Evolutionary conservation across 441 rosid species (phyloP), one percentile per base, ranked within the genome.

Genomic region (Rhodomyrtus psidioides): DNA sequence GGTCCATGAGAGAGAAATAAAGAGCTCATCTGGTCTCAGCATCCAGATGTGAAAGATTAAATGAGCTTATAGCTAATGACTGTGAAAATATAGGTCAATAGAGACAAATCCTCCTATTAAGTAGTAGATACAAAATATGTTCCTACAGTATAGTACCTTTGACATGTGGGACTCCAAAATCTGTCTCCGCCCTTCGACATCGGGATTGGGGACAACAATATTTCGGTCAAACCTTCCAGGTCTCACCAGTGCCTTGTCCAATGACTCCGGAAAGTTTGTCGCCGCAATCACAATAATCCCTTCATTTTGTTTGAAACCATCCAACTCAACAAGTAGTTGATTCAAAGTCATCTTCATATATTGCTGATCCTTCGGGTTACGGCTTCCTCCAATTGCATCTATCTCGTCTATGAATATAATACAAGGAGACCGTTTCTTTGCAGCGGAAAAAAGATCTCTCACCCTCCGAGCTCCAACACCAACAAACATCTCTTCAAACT

Each of bases 381-480:
- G 98, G 83, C 95, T 96, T 86, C 99, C 97, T 62, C 99, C 99
- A 57, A 96, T 95, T 82, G 99, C 99, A 88, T 97, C 99, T 49
- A 97, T 93, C 86, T 97, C 99, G 82, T 97, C 99, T 27, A 97
- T 95, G 60, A 97, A 97, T 53, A 97, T 96, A 59, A 96, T 96
- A 88, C 99, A 97, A 26, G 99, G 99, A 0, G 98, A 92, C 83
- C 95, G 92, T 90, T 95, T 97, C 94, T 95, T 97, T 42, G 96
- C 99, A 88, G 99, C 99, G 34, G 96, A 89, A 87, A 97, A 97
- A 81, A 97, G 99, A 91, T 94, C 98, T 89, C 99, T 94, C 53
- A 96, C 98, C 88, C 99, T 91, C 86, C 97, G 90, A 55, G 99
- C 99, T 91, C 99, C 99, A 88, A 95, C 98, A n/a, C 99, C 99